phyloP scores from a whole-genome alignment of 768 basidiomycete species.

The Boletus tomentosulus region DNA sequence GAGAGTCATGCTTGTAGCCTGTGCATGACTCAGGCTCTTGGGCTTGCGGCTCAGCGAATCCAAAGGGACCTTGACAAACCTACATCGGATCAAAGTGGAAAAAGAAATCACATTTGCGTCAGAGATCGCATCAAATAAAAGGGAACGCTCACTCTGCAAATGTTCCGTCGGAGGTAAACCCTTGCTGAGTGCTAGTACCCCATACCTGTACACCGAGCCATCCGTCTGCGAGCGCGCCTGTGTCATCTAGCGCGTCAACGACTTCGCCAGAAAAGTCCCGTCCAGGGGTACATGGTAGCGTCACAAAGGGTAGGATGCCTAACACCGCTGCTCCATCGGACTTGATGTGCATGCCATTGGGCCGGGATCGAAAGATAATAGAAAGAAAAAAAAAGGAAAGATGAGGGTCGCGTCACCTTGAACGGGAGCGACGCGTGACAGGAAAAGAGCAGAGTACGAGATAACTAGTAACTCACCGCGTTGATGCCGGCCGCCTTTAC shows the following conservation, averaged over 20 bases:
- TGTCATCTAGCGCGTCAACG: slow-evolving; percentile 27
- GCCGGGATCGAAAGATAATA: not conserved
- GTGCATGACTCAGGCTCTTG: slow-evolving; percentile 16
- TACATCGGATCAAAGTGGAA: not conserved
- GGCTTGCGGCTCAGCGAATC: slow-evolving; percentile 30
- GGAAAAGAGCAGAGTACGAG: not conserved
- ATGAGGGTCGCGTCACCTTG: not conserved
- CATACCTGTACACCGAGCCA: slow-evolving; percentile 32
- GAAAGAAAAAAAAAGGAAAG: not conserved
- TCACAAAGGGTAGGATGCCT: slow-evolving; percentile 31
- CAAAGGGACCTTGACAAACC: slow-evolving; percentile 29
- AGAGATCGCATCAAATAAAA: not conserved
- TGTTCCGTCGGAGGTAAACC: slow-evolving; percentile 31
- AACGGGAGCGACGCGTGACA: not conserved
- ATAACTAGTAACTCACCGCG: slow-evolving; percentile 26
- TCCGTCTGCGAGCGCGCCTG: slow-evolving; percentile 9
- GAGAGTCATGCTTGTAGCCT: slow-evolving; percentile 32
- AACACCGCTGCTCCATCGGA: slow-evolving; percentile 29
- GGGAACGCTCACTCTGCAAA: slow-evolving; percentile 30
- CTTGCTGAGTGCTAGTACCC: slow-evolving; percentile 31
- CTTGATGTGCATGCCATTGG: slow-evolving; percentile 4
- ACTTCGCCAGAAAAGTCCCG: slow-evolving; percentile 34
- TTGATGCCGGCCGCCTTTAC: slow-evolving; percentile 34
- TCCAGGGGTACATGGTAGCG: slow-evolving; percentile 29
- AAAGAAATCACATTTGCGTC: not conserved